A percentile compares a stretch with the other conserved stretches of the same genome.
Conservation (phyloP, 108 stramenopile genomes). For the Cyclotella baltica region DNA sequence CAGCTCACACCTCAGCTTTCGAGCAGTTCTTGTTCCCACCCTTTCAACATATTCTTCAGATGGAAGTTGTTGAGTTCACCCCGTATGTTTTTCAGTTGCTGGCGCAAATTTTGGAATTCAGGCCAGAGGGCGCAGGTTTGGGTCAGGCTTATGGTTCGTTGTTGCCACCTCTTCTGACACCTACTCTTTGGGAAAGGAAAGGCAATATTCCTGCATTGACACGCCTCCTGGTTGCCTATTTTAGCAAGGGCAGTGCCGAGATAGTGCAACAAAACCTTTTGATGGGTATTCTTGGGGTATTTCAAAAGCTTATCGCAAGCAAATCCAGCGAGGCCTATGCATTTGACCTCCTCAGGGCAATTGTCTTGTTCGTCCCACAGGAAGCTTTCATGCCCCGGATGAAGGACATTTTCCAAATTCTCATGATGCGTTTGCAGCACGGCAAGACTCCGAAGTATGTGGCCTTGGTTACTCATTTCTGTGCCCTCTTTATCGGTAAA, state of each 20-base stretch:
- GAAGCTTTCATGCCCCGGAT: conserved; percentile 62
- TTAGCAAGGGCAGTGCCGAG: conserved; percentile 75
- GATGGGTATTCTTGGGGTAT: conserved; percentile 71
- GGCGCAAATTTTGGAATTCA: conserved; percentile 92
- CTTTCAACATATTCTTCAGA: conserved; percentile 90
- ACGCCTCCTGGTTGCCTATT: conserved; percentile 88
- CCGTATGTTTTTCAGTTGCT: conserved; percentile 99
- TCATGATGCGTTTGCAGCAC: conserved; percentile 74
- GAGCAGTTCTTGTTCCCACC: conserved; percentile 94
- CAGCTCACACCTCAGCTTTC: conserved; percentile 67
- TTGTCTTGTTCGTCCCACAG: conserved; percentile 68
- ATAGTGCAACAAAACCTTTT: conserved; percentile 57
- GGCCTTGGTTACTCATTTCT: conserved; percentile 62
- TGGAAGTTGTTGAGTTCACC: conserved; percentile 94
- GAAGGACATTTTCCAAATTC: conserved; percentile 67
- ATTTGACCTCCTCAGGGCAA: conserved; percentile 78
- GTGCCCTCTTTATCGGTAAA: conserved; percentile 79
- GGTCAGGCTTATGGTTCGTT: conserved; percentile 84
- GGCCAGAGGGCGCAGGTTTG: conserved; percentile 71
- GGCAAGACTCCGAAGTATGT: conserved; percentile 63
- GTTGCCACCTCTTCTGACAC: conserved; percentile 87
- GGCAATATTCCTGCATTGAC: conserved; percentile 97
- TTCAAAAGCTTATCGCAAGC: conserved; percentile 90
- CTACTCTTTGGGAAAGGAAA: conserved; percentile 89
- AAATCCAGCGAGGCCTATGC: conserved; percentile 74